Conservation (phyloP, 345 rosid species). For the Eucalyptus shirleyi region DNA sequence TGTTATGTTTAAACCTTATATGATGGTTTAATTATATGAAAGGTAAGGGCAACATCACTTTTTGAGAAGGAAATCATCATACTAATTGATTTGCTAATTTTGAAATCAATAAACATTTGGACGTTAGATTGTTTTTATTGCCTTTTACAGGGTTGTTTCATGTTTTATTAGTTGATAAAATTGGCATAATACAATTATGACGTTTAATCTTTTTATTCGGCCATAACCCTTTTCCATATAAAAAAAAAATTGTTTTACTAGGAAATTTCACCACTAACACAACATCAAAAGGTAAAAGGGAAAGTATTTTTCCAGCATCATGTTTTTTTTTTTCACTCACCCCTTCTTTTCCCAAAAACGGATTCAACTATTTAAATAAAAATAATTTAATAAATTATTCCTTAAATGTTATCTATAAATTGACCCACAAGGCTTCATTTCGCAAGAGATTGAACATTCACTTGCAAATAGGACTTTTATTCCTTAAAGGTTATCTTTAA, state of each 20-base stretch:
- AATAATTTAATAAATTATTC: too few species aligned
- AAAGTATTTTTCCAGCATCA: neutral
- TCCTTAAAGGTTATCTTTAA: too few species aligned
- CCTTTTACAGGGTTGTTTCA: neutral
- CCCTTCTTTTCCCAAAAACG: neutral
- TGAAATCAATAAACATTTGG: neutral
- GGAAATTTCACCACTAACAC: neutral
- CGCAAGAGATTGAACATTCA: neutral
- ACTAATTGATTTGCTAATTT: neutral
- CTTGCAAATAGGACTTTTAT: neutral
- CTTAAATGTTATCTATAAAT: too few species aligned
- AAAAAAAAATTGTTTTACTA: neutral
- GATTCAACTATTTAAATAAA: too few species aligned
- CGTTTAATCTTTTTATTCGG: neutral
- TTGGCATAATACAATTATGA: neutral
- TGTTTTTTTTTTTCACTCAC: neutral
- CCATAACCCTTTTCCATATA: neutral
- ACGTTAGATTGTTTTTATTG: neutral
- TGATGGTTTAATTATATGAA: neutral
- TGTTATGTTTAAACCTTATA: neutral
- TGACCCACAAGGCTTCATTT: neutral
- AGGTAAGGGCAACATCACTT: neutral
- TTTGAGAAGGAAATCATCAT: neutral
- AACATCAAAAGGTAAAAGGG: neutral
- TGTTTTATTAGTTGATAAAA: neutral